A percentile compares a stretch with the other conserved stretches of the same genome.
phyloP scores from a whole-genome alignment of 129 eudicot genomes.

The Flaveria brownii region DNA sequence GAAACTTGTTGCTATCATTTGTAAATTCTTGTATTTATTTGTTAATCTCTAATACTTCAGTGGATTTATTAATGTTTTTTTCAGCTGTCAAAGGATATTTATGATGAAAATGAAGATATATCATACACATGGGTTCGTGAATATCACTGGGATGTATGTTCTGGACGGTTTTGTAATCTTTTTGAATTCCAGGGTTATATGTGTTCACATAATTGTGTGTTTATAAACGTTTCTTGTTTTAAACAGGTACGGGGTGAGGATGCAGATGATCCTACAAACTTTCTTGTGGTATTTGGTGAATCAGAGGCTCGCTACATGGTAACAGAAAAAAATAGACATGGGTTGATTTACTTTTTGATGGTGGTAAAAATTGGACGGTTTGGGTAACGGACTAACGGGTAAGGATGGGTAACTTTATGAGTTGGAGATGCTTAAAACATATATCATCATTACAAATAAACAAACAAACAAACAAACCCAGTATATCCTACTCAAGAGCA shows the following conservation, averaged over 20 bases:
- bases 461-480: no score
- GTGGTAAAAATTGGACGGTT: neutral
- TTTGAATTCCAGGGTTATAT: neutral
- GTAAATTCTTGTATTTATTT: neutral
- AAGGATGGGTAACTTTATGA: neutral
- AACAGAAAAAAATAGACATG: slow-evolving; percentile 4
- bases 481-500: no score
- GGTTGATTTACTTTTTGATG: slow-evolving; percentile 4
- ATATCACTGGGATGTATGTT: slow-evolving; percentile 91
- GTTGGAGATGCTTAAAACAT: neutral
- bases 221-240: slow-evolving; percentile 2
- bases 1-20: neutral
- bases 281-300: slow-evolving; percentile 78
- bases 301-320: slow-evolving; percentile 80
- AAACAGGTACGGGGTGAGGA: slow-evolving; percentile 90
- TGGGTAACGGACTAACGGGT: neutral
- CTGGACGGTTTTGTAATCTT: neutral
- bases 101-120: slow-evolving; percentile 83
- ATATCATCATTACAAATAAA: no score
- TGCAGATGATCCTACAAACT: slow-evolving; percentile 83
- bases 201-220: slow-evolving; percentile 9
- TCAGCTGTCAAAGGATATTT: slow-evolving; percentile 84
- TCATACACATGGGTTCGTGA: slow-evolving; percentile 94
- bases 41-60: slow-evolving; percentile 10
- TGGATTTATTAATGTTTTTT: slow-evolving; percentile 23